Base-by-base conservation (phyloP, 768 basidiomycete genomes). In the Suillus spraguei region DNA sequence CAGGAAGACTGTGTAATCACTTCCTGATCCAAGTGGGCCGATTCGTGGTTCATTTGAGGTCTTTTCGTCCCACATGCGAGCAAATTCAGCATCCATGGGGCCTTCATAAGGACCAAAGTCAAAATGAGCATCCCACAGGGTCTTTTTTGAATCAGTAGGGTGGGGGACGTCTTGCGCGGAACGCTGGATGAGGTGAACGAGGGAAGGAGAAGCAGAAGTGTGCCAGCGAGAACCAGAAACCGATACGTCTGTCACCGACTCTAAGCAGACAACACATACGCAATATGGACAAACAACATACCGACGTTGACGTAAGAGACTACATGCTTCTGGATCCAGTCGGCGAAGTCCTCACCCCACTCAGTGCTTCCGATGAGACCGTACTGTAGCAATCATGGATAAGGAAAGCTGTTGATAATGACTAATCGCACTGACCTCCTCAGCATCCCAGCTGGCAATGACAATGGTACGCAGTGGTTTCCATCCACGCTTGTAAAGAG, bases 1-100 rank as follows among this genome's bases (percentile, higher is more conserved):
- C 69, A 99, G 77, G 79, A 98, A 97, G 11, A 94, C 90, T 0
- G 96, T 97, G 68, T 83, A 98, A 75, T 98, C 97, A 63, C 92
- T 94, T 32, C 94, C 94, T 59, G 89, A 91, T 46, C 94, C 94
- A n/a, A 95, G 77, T 17, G 91, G 83, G 0, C 47, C 44, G 41
- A 95, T 75, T 33, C 24, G 39, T 38, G 64, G 39, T 53, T 44
- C 52, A n/a, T 63, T 62, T 55, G 69, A 65, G 66, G 81, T 72
- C 14, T 76, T 69, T 24, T 75, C 69, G 24, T 79, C 72, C 68
- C 83, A 82, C 60, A 78, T 73, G 11, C 70, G 68, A 59, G 82
- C 47, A 53, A 80, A 82, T 22, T 82, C 84, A 1, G 69, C 65
- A 63, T 87, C 84, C 22, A 81, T 68, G 32, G 73, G 65, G 24